Base-by-base conservation (phyloP, 768 basidiomycete species). In the Termitomyces sp. region DNA sequence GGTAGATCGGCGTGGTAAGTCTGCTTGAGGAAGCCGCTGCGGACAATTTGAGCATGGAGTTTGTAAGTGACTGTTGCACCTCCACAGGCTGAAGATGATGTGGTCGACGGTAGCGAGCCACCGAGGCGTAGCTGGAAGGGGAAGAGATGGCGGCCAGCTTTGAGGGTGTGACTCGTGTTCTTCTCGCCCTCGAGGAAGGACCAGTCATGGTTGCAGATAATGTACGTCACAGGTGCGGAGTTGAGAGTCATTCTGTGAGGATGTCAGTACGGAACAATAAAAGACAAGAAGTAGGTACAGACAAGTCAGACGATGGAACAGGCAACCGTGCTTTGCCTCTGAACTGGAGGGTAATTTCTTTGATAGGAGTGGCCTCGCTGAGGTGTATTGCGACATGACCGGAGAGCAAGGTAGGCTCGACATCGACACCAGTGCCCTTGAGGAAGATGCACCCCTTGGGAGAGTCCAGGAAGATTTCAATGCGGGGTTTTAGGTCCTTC, bases 121-220 rank as follows among this genome's bases (percentile, higher is more conserved):
- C 92, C 91, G 32, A 98, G 78, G 61, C 88, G 85, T 59, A 97
- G 82, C 64, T 87, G 86, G 75, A 98, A 98, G 26, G 95, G 95
- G 72, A 98, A 98, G 28, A 86, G 74, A 69, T 98, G 96, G 38
- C 85, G 86, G 14, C 96, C 96, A n/a, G 95, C 93, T 75, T 98
- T 97, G 70, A 98, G 86, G 0, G 95, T 98, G 67, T 92, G 93
- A 12, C 82, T 77, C 67, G 89, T 87, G 44, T 79, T 80, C 71
- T 85, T 89, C 66, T 87, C 85, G 58, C 91, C 90, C 66, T 93
- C 88, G 51, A 96, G 86, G 76, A 97, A 95, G 16, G 91, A 89
- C 94, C 93, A 95, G 62, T 94, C 91, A 68, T 95, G 92, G 59
- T 82, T 83, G 71, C 88, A 89, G 46, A 95, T 72, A 46, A 82